Evolutionary conservation across 2,329 filamentous ascomycete genomes (phyloP).

Genomic region (Sporothrix protearum): DNA sequence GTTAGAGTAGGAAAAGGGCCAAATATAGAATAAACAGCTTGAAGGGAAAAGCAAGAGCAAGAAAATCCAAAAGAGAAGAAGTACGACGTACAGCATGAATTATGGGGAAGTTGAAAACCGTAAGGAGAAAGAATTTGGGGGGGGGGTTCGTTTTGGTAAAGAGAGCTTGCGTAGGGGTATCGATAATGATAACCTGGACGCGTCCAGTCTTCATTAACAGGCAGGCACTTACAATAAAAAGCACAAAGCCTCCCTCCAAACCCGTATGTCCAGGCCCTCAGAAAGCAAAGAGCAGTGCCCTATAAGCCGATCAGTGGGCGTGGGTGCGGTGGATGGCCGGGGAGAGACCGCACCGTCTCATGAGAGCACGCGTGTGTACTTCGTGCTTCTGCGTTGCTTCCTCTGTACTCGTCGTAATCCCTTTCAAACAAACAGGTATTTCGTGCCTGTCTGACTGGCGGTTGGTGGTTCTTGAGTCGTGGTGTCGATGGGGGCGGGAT

Average conservation of each 20-base stretch:
- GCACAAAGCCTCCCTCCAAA: background rate
- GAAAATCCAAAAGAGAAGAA: background rate
- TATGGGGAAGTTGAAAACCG: background rate
- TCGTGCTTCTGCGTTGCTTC: background rate
- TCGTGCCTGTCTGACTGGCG: conserved; percentile 30
- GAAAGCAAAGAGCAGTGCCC: background rate
- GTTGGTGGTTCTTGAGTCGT: conserved; percentile 31
- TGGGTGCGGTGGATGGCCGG: conserved; percentile 1
- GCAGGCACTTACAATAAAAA: conserved; percentile 1
- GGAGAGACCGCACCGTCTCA: conserved; percentile 7
- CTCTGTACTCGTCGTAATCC: background rate
- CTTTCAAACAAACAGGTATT: background rate
- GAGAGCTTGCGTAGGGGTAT: conserved; percentile 12
- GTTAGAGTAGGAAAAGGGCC: background rate
- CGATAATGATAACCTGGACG: background rate
- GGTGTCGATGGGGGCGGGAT: conserved; percentile 35
- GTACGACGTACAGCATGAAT: background rate
- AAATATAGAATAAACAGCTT: background rate
- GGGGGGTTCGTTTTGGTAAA: background rate
- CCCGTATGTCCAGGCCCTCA: background rate
- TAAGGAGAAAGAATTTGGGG: background rate
- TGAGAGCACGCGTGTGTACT: conserved; percentile 1
- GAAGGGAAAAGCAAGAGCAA: background rate
- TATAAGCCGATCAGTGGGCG: conserved; percentile 14
- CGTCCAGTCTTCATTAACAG: background rate